phyloP scores from a whole-genome alignment of 371 early-diverging fungal genomes.

The Mucor lusitanicus region DNA sequence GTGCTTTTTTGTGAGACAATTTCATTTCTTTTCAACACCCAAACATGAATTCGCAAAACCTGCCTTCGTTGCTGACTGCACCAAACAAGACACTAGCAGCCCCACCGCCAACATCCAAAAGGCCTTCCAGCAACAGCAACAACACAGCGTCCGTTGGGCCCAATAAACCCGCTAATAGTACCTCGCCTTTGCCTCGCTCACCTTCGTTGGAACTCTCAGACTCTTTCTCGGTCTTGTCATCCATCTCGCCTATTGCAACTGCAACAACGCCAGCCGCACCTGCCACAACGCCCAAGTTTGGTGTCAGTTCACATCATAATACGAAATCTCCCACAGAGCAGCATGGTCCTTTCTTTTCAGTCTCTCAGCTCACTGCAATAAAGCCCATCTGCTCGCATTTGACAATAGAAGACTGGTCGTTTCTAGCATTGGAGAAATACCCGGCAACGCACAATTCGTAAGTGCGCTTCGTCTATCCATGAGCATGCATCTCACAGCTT shows the following conservation, averaged over 20 bases:
- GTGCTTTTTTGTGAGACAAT: not conserved
- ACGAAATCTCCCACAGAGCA: conserved; percentile 14
- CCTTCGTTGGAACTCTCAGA: conserved; percentile 36
- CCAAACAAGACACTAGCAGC: conserved; percentile 36
- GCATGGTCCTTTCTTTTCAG: conserved; percentile 34
- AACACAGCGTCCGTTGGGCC: not conserved
- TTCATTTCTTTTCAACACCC: not conserved
- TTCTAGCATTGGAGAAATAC: conserved; percentile 50
- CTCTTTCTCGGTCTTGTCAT: conserved; percentile 21
- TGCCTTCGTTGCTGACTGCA: conserved; percentile 25
- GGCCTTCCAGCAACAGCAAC: conserved; percentile 26
- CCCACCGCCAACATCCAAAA: conserved; percentile 21
- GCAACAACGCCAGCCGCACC: not conserved
- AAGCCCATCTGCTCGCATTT: conserved; percentile 48
- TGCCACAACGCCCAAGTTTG: not conserved
- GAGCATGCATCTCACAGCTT: not conserved
- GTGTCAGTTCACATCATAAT: not conserved
- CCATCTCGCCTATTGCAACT: not conserved
- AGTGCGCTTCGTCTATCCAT: conserved; percentile 6
- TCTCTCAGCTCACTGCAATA: conserved; percentile 42
- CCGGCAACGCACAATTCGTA: conserved; percentile 51
- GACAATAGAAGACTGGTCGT: conserved; percentile 29
- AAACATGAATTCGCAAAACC: not conserved
- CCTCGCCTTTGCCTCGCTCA: conserved; percentile 23
- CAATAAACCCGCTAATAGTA: not conserved